These are phyloP conservation scores for Ambrosiella beaveri DNA, from an alignment of 2,329 filamentous ascomycete species.

Conservation along the genomic window DNA sequence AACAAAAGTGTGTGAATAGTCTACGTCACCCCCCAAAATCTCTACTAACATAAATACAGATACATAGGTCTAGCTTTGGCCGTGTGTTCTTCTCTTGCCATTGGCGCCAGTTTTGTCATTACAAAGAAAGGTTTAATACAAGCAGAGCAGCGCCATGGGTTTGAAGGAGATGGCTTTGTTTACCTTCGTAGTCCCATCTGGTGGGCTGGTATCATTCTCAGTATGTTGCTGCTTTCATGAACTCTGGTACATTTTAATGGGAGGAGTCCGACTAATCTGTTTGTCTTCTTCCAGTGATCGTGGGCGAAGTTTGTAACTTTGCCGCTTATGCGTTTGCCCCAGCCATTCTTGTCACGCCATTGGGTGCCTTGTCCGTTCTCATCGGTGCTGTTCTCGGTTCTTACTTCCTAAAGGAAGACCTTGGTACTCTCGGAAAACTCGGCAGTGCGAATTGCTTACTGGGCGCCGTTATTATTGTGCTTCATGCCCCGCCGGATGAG, in stretches of 20 bases:
- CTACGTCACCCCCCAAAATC: background rate
- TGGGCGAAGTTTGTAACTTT: conserved; percentile 93
- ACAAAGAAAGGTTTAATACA: conserved; percentile 97
- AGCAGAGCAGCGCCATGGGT: conserved; percentile 79
- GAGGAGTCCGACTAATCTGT: too few species aligned
- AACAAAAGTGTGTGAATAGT: conserved; percentile 12
- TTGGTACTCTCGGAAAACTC: conserved; percentile 81
- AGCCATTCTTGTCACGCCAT: conserved; percentile 90
- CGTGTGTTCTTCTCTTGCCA: conserved; percentile 57
- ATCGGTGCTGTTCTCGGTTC: conserved; percentile 90
- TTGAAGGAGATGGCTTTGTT: conserved; percentile 88
- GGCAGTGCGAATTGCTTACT: conserved; percentile 94
- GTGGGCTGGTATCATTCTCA: conserved; percentile 87
- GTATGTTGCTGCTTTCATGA: conserved; percentile 32
- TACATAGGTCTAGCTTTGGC: conserved; percentile 62
- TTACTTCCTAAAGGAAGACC: conserved; percentile 79
- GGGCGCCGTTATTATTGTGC: conserved; percentile 89
- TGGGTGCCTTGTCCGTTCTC: conserved; percentile 83
- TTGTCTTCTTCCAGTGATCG: conserved; percentile 48
- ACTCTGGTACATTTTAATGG: conserved; percentile 30
- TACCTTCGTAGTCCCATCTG: conserved; percentile 90
- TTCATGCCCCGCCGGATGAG: conserved; percentile 89
- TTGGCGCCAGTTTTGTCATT: conserved; percentile 92
- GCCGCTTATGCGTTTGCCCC: conserved; percentile 96
- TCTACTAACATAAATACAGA: conserved; percentile 26